Evolutionary conservation across 1,284 basidiomycete genomes (phyloP).

Genomic region (Anthracocystis setariae): DNA sequence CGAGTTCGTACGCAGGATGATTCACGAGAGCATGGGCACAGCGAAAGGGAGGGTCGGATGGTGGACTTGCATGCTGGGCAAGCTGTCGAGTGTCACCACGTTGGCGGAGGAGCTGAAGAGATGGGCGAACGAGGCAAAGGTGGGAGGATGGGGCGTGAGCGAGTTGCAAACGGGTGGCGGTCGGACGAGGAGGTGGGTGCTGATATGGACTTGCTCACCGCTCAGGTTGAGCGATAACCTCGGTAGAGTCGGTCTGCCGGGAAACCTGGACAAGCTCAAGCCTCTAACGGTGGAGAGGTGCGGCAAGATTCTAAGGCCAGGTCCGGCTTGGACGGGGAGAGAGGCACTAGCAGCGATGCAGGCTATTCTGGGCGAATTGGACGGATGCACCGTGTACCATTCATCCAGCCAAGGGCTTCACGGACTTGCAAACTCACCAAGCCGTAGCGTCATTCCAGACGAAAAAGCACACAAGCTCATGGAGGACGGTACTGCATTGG

Average conservation of each 20-base stretch:
- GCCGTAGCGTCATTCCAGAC: not conserved
- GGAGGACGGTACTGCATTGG: constrained; percentile 2
- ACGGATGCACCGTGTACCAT: constrained; percentile 15
- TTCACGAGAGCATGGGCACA: constrained; percentile 77
- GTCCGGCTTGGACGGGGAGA: constrained; percentile 20
- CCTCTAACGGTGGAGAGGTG: constrained; percentile 9
- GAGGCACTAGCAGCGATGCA: constrained; percentile 7
- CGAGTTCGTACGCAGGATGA: constrained; percentile 80
- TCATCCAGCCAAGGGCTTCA: not conserved
- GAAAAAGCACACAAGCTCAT: no score
- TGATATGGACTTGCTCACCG: constrained; percentile 74
- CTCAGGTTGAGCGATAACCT: constrained; percentile 24
- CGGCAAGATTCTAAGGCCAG: constrained; percentile 5
- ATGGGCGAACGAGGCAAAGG: constrained; percentile 36
- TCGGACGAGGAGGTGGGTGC: constrained; percentile 84
- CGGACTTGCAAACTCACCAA: no score
- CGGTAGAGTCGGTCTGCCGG: constrained; percentile 5
- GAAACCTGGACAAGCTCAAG: not conserved
- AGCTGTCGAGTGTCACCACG: constrained; percentile 77
- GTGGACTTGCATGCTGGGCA: constrained; percentile 92
- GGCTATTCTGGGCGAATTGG: constrained; percentile 8
- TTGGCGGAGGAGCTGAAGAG: constrained; percentile 74
- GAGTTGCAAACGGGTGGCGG: constrained; percentile 79
- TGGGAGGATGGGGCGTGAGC: constrained; percentile 83
- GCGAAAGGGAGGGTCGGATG: constrained; percentile 69